Evolutionary conservation across 2,329 filamentous ascomycete genomes (phyloP).

Genomic region (Botryotinia globosa): DNA sequence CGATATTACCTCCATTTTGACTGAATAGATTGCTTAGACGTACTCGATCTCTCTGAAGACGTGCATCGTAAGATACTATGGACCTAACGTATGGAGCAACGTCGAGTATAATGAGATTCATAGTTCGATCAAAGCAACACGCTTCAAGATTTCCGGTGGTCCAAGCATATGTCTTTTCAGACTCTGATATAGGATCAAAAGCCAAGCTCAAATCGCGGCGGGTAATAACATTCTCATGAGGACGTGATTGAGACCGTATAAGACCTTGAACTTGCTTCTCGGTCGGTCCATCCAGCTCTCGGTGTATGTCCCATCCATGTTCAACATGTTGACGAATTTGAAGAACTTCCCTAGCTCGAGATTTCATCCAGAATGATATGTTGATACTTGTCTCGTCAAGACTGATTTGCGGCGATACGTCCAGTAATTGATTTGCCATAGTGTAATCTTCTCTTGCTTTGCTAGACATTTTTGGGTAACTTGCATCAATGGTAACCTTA

Average conservation of each 20-base stretch:
- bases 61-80: slow-evolving; percentile 75
- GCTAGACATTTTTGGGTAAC: slow-evolving; percentile 37
- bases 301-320: slow-evolving; percentile 28
- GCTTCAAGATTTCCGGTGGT: slow-evolving; percentile 53
- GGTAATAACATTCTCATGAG: slow-evolving; percentile 37
- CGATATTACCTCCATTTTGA: slow-evolving; percentile 53
- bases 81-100: slow-evolving; percentile 86
- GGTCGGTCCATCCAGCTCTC: slow-evolving; percentile 27
- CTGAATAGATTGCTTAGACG: slow-evolving; percentile 61
- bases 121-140: slow-evolving; percentile 73
- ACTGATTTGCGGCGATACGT: slow-evolving; percentile 43
- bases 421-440: slow-evolving; percentile 51
- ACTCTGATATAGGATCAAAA: slow-evolving; percentile 58
- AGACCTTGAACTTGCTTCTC: slow-evolving; percentile 31
- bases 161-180: slow-evolving; percentile 44
- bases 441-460: slow-evolving; percentile 55
- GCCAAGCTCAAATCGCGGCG: slow-evolving; percentile 56
- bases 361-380: slow-evolving; percentile 36
- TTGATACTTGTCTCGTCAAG: slow-evolving; percentile 27
- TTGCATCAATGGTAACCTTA: slow-evolving; percentile 33
- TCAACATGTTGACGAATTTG: slow-evolving; percentile 32
- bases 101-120: slow-evolving; percentile 66
- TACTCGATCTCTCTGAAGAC: slow-evolving; percentile 65
- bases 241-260: slow-evolving; percentile 25
- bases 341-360: slow-evolving; percentile 32